Base-by-base conservation (phyloP, 306 rosid species). In the Fagus sylvatica region DNA sequence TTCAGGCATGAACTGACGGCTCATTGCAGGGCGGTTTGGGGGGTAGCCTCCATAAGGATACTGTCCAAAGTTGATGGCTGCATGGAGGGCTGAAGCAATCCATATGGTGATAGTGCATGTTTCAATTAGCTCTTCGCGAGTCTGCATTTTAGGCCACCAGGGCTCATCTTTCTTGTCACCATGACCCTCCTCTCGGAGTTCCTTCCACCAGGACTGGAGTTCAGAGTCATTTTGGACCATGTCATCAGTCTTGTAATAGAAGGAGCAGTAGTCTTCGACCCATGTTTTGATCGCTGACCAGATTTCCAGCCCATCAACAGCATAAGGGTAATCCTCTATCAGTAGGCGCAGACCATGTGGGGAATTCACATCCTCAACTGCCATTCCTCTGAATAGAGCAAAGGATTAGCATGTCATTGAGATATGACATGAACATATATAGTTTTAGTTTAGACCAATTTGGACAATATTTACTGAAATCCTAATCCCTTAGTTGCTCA, bases 161-260 rank as follows among this genome's bases (percentile, higher is more conserved):
- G 91, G 79, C 75, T 90, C 83, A 1, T 88, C 82, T 81, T 88
- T 88, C 80, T 86, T 81, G 83, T 93, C 96, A 1, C 87, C 85
- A 32, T 93, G 97, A 17, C 97, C 97, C 40, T 43, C 83, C 66
- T 86, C 92, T 51, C 82, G 80, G 6, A 81, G 87, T 75, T 93
- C 97, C 76, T 87, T 93, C 97, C 97, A 93, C 96, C 91, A 93
- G 1, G 82, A 62, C 68, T 91, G 94, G 48, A 91, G 93, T 55
- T 93, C 94, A 1, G 51, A 0, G 51, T 93, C 97, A 0, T 74
- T 17, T 33, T 69, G 80, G 1, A 93, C 83, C 32, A 28, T 19
- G 0, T 60, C 80, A 66, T 93, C 89, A 2, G 85, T 41, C 7
- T 74, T 32, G 76, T 76, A 93, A 81, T 90, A 93, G 86, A 89